Evolutionary conservation across 495 filamentous ascomycete genomes (phyloP).

Genomic region (Aspergillus avenaceus): DNA sequence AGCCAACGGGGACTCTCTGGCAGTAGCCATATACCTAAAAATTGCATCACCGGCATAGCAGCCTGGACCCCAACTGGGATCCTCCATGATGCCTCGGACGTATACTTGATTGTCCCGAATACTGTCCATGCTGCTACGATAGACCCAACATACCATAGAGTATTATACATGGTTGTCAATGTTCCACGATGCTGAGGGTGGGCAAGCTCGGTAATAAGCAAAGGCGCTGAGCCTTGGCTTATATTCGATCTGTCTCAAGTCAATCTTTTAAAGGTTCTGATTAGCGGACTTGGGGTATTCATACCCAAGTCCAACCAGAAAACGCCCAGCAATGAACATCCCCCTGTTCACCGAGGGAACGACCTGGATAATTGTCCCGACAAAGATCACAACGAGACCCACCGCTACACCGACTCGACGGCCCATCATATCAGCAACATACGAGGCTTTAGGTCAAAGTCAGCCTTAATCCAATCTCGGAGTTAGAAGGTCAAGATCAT

Average conservation of each 20-base stretch:
- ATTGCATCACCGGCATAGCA: slow-evolving; percentile 17
- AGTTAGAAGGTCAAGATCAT: not conserved
- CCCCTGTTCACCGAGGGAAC: not conserved
- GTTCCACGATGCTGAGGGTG: slow-evolving; percentile 60
- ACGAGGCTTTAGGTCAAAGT: not conserved
- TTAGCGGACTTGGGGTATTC: not conserved
- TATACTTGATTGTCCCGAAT: slow-evolving; percentile 23
- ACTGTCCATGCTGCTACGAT: slow-evolving; percentile 30
- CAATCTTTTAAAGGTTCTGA: not conserved
- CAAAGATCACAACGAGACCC: not conserved
- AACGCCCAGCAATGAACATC: not conserved
- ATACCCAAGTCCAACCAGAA: not conserved
- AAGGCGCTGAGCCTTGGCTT: slow-evolving; percentile 33
- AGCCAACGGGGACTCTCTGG: slow-evolving; percentile 51
- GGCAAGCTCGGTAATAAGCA: slow-evolving; percentile 57
- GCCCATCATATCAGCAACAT: not conserved
- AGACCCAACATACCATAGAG: slow-evolving; percentile 58
- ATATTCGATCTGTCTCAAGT: not conserved
- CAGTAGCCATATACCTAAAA: slow-evolving; percentile 19
- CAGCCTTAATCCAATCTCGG: not conserved
- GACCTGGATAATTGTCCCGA: not conserved
- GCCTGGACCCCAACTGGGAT: slow-evolving; percentile 22
- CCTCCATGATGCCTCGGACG: slow-evolving; percentile 22
- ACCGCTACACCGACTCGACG: not conserved
- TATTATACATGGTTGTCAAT: slow-evolving; percentile 60